Evolutionary conservation across 1,284 basidiomycete genomes (phyloP), one percentile per base, ranked within the genome.

Genomic region (Trichosporon sp.): DNA sequence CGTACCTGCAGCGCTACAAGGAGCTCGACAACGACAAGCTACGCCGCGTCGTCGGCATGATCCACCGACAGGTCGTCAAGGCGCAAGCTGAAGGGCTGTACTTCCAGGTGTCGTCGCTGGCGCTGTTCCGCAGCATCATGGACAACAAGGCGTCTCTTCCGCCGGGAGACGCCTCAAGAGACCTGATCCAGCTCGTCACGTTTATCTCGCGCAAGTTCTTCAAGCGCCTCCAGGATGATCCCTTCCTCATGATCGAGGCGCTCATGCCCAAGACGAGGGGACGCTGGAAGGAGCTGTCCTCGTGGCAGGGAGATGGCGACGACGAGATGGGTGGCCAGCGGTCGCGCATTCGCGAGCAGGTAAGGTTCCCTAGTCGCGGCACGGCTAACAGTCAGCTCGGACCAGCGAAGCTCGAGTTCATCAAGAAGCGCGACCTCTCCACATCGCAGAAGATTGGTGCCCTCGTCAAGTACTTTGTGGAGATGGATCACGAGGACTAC

Each of bases 401-500:
- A 35, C 75, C 80, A 0, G 77, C 87, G 80, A 93, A 96, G 68
- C 87, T 97, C 42, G 86, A 89, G 74, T 89, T 96, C 72, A 91
- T 92, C 85, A 91, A 92, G 75, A 93, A 92, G 12, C 91, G 91
- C 67, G 76, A 78, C 31, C 73, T 84, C 80, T 89, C 90, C n/a
- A 91, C 90, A 89, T 93, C 89, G 75, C 90, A 96, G 78, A 89
- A 96, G 81, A 86, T 98, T 66, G 94, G 91, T 7, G 92, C 96
- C 72, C 89, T 89, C 5, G 87, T 97, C 71, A 89, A 88, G 51
- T 87, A 88, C 63, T 86, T 98, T 18, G 83, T 90, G 4, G 90
- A 93, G 62, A 86, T 87, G 18, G 88, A 86, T 7, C 85, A 91
- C 75, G 81, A 84, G 68, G 85, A 87, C 38, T 85, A 93, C 64